Base-by-base conservation (phyloP, 768 basidiomycete genomes). In the Dacryopinax primogenitus region DNA sequence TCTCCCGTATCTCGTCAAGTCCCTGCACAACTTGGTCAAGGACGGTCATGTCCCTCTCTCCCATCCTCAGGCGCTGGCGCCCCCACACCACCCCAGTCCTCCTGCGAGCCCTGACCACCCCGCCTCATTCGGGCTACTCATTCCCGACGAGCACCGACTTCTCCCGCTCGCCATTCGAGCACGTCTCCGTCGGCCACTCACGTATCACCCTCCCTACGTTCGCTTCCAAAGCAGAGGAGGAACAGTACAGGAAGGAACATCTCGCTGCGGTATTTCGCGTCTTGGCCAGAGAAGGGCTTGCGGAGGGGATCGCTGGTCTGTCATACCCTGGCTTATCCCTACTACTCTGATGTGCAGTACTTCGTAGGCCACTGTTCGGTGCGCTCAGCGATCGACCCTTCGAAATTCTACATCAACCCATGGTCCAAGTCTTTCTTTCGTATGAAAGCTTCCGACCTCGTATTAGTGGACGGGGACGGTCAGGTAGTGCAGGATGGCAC, bases 381-480 rank as follows among this genome's bases (percentile, higher is more conserved):
- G 15, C 51, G 51, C 11, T 58, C 51, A 3, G 51, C 26, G 26
- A 9, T 58, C 26, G 13, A 58, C 51, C 51, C 51, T 30, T 13
- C 11, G 3, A 13, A 58, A 58, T 58, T 58, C 21, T 58, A 58
- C 51, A 58, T 58, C 51, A 58, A 58, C 26, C 51, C 51, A 30
- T 58, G 51, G 51, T 28, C 51, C 3, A 58, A 58, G 30, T 58
- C 51, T 4, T 58, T 58, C 51, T 30, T 4, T 32, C 11, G 51
- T 2, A 58, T 58, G 51, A 58, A 30, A 58, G 51, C 51, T 3
- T 58, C 51, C 4, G 51, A 58, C 26, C 51, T 58, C 7, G 51
- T 58, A 9, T 18, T 58, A 3, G 51, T 58, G 23, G 32, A 58
- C 21, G 51, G 26, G 11, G 51, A 58, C 26, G 51, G 51, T 3